Evolutionary conservation across 2,329 filamentous ascomycete genomes (phyloP).

Genomic region (Trichoderma afroharzianum): DNA sequence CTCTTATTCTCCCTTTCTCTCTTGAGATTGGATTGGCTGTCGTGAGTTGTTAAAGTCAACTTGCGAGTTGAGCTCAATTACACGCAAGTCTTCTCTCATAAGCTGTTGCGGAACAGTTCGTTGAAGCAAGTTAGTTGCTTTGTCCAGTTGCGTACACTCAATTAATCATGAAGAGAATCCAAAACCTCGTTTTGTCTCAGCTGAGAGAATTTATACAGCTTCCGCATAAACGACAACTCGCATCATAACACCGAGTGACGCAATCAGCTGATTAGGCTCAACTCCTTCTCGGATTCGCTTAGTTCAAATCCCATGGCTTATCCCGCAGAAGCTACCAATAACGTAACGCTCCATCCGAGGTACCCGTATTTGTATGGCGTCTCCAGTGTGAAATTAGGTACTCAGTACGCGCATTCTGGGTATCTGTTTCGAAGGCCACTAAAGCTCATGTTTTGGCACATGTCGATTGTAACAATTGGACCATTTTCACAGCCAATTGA

Average conservation of each 20-base stretch:
- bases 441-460: not conserved
- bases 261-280: constrained; percentile 8
- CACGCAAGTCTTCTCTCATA: not conserved
- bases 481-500: not conserved
- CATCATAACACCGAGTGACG: not conserved
- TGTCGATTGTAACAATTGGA: no score
- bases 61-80: not conserved
- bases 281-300: not conserved
- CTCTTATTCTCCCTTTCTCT: not conserved
- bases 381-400: not conserved
- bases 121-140: rapidly evolving
- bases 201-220: not conserved
- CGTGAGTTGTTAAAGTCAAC: not conserved
- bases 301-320: not conserved
- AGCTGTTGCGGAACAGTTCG: not conserved
- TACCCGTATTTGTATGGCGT: not conserved
- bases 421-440: not conserved
- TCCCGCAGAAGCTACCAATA: not conserved
- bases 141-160: not conserved
- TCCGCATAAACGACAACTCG: not conserved
- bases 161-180: not conserved
- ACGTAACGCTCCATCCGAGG: not conserved
- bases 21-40: not conserved
- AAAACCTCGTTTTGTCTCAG: not conserved
- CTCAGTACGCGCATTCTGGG: not conserved